These are phyloP conservation scores for Microascus cirrosus DNA, from an alignment of 2,329 filamentous ascomycete species.

Conservation along the genomic window DNA sequence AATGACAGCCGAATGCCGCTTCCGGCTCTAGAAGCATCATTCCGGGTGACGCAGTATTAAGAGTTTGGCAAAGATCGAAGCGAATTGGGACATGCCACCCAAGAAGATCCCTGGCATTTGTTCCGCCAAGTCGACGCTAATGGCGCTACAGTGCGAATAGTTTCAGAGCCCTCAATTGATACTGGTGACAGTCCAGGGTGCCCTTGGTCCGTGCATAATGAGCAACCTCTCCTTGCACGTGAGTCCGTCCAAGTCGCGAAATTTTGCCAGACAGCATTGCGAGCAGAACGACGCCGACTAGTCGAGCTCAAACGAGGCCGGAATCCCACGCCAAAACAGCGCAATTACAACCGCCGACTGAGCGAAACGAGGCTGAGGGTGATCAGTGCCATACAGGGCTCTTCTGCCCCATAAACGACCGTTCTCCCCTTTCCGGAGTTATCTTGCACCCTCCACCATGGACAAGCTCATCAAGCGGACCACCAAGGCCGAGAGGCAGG, in stretches of 20 bases:
- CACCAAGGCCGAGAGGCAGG: conserved; percentile 55
- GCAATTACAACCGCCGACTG: background rate
- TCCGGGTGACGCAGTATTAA: too few relatives aligned
- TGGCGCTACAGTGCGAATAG: background rate
- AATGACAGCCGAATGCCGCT: too few relatives aligned
- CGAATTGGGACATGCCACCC: too few relatives aligned
- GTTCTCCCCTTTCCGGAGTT: background rate
- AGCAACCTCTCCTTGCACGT: background rate
- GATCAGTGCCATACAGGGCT: background rate
- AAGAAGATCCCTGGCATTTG: too few relatives aligned
- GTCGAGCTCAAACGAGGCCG: conserved; percentile 2
- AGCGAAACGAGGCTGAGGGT: background rate
- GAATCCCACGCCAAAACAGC: background rate
- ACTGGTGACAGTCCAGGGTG: background rate
- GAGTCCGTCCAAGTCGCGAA: background rate
- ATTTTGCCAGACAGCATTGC: background rate
- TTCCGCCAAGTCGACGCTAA: too few relatives aligned
- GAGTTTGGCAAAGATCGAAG: too few relatives aligned
- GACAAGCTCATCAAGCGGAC: conserved; percentile 61
- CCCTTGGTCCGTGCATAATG: background rate
- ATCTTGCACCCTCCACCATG: conserved; percentile 32
- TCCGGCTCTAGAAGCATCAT: too few relatives aligned
- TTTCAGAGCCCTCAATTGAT: background rate
- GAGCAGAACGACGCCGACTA: background rate
- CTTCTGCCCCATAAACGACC: background rate